These are phyloP conservation scores for Clarireedia hainanense DNA, from an alignment of 2,329 filamentous ascomycete species.

Conservation along the genomic window DNA sequence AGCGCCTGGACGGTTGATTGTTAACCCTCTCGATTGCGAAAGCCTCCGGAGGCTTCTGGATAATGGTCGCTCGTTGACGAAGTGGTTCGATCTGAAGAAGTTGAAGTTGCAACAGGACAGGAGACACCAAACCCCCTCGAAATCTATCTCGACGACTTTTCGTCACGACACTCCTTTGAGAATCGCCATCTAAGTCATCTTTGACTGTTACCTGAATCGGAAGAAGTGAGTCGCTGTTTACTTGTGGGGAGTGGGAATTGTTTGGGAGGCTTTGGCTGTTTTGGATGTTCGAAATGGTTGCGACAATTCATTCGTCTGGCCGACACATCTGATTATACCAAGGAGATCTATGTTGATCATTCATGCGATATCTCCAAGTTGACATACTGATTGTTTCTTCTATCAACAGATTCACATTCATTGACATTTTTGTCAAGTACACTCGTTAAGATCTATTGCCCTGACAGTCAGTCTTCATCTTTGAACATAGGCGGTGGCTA, in stretches of 20 bases:
- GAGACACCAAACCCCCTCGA: slow-evolving; percentile 9
- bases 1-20: slow-evolving; percentile 3
- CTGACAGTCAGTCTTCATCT: slow-evolving; percentile 39
- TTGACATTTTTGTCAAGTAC: slow-evolving; percentile 53
- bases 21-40: slow-evolving; percentile 12
- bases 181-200: slow-evolving; percentile 15
- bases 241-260: not conserved
- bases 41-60: slow-evolving; percentile 28
- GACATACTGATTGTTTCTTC: slow-evolving; percentile 19
- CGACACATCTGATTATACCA: not conserved
- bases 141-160: slow-evolving; percentile 24
- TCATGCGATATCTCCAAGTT: slow-evolving; percentile 18
- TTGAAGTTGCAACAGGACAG: slow-evolving; percentile 15
- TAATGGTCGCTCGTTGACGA: slow-evolving; percentile 28
- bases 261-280: not conserved
- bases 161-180: slow-evolving; percentile 32
- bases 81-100: slow-evolving; percentile 16
- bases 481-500: not conserved
- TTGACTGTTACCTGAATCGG: not conserved
- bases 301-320: slow-evolving; percentile 12
- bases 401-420: slow-evolving; percentile 33
- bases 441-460: slow-evolving; percentile 42
- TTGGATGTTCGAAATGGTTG: not conserved
- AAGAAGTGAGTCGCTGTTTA: slow-evolving; percentile 23
- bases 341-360: slow-evolving; percentile 18